phyloP scores from a whole-genome alignment of 495 filamentous ascomycete genomes.

The Lepraria neglecta region DNA sequence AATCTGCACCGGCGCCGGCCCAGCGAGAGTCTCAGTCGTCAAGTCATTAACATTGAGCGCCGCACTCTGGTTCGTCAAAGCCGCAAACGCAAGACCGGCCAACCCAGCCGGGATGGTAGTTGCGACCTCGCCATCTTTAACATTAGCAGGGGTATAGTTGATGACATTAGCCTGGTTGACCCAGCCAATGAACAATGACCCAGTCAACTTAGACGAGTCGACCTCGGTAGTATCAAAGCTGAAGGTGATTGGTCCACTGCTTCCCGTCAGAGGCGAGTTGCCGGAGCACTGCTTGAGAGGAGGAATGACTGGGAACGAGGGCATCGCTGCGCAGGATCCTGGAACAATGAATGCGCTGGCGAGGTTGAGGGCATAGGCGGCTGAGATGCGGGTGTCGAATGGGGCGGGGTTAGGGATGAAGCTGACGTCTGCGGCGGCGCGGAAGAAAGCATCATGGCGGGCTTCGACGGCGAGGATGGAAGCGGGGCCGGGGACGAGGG shows the following conservation, averaged over 20 bases:
- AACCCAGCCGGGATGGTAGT: conserved; percentile 13
- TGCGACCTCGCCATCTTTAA: background rate
- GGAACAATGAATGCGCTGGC: conserved; percentile 43
- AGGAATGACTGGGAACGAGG: conserved; percentile 1
- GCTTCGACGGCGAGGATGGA: conserved; percentile 59
- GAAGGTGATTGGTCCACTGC: background rate
- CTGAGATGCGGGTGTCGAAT: conserved; percentile 53
- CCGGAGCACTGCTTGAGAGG: background rate
- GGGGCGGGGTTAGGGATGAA: conserved; percentile 53
- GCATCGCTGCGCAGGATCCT: conserved; percentile 42
- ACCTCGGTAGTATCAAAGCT: background rate
- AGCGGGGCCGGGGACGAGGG: conserved; percentile 41
- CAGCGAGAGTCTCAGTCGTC: conserved; percentile 15
- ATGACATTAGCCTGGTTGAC: conserved; percentile 22
- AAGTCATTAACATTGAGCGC: conserved; percentile 15
- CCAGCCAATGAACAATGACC: conserved; percentile 16
- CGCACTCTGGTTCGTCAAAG: conserved; percentile 13
- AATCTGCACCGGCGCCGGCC: conserved; percentile 18
- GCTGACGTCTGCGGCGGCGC: conserved; percentile 39
- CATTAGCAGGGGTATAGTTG: conserved; percentile 9
- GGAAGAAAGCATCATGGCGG: conserved; percentile 63
- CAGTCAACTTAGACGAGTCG: background rate
- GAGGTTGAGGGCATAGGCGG: conserved; percentile 52
- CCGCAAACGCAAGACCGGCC: conserved; percentile 22
- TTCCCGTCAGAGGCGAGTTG: background rate